These are phyloP conservation scores for Backusella parvicylindrica DNA, from an alignment of 192 early-diverging fungal genomes.

Conservation along the genomic window DNA sequence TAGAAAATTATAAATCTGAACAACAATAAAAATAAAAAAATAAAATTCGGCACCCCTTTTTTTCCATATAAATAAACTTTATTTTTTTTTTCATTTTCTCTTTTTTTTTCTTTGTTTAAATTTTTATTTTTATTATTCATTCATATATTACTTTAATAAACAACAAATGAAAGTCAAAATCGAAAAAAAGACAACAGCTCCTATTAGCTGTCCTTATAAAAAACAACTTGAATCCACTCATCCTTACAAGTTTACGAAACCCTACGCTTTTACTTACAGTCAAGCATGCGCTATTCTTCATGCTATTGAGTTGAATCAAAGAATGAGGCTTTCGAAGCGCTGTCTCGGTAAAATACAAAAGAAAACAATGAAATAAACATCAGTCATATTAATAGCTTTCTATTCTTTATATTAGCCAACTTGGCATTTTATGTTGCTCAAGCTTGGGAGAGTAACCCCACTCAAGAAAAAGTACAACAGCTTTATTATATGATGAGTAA, in stretches of 20 bases:
- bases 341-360: constrained; percentile 2
- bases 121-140: background rate
- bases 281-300: constrained; percentile 1
- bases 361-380: background rate
- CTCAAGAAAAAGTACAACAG: background rate
- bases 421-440: constrained; percentile 17
- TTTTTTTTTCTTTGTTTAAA: constrained; percentile 6
- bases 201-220: constrained; percentile 6
- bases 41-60: background rate
- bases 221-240: constrained; percentile 6
- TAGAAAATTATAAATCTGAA: background rate
- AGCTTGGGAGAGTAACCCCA: constrained; percentile 12
- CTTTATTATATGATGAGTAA: constrained; percentile 17
- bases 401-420: constrained; percentile 1
- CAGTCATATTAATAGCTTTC: background rate
- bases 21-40: background rate
- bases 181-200: background rate
- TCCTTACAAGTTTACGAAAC: constrained; percentile 4
- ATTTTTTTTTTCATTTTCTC: background rate
- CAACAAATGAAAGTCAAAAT: constrained; percentile 8
- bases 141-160: background rate
- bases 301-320: constrained; percentile 2
- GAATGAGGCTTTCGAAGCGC: background rate
- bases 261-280: background rate
- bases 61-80: constrained; percentile 8